Percentiles rank a stretch among this genome's conserved stretches.
Conservation (phyloP, 352 stramenopile genomes). For the Phytophthora pisi region DNA sequence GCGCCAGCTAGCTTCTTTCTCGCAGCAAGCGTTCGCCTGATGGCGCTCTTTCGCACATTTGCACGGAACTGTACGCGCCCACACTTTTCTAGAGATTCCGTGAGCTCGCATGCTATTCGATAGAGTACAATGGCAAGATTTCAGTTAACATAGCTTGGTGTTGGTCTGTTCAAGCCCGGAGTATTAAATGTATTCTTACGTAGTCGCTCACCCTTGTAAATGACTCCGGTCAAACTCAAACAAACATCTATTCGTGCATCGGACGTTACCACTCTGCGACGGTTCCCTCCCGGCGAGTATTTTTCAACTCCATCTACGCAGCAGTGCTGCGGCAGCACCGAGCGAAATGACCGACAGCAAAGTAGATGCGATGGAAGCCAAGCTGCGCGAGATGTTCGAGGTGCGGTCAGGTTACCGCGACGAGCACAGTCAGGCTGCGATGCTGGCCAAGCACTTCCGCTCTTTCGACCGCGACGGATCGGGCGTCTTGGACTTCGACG, state of each 20-base stretch:
- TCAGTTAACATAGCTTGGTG: too few relatives aligned
- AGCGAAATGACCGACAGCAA: conserved; percentile 37
- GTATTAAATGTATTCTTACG: too few relatives aligned
- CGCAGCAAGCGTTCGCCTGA: too few relatives aligned
- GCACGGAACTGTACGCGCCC: too few relatives aligned
- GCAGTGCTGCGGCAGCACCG: background rate
- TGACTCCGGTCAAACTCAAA: background rate
- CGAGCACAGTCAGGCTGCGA: conserved; percentile 45
- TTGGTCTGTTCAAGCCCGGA: too few relatives aligned
- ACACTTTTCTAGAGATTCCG: too few relatives aligned
- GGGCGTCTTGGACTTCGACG: conserved; percentile 83
- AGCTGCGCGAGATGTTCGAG: conserved; percentile 69
- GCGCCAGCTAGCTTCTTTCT: too few relatives aligned
- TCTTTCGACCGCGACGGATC: conserved; percentile 78
- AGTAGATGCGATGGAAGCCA: conserved; percentile 59
- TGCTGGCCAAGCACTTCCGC: conserved; percentile 76
- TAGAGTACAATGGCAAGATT: too few relatives aligned
- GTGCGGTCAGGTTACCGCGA: conserved; percentile 80
- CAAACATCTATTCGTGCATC: background rate
- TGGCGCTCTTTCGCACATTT: too few relatives aligned
- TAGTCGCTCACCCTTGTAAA: background rate
- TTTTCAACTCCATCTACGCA: background rate
- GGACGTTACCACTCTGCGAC: background rate
- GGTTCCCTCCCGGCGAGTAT: background rate
- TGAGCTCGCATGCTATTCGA: too few relatives aligned